Percentiles rank a stretch among this genome's conserved stretches.
Conservation (phyloP, 1,284 basidiomycete genomes). For the Marasmius oreades region DNA sequence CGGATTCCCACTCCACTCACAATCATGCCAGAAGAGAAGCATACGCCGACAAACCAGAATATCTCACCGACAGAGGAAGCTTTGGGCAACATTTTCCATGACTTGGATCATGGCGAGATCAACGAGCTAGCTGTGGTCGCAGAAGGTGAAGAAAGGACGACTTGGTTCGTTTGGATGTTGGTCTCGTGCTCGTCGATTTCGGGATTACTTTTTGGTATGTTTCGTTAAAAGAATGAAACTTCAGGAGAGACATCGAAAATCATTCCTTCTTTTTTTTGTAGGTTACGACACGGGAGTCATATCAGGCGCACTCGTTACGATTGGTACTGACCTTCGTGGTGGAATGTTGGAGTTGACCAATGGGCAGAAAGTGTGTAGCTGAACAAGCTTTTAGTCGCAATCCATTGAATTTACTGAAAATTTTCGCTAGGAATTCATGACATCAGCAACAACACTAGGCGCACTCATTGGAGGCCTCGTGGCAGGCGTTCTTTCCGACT, state of each 20-base stretch:
- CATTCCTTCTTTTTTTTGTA: conserved; percentile 21
- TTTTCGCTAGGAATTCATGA: conserved; percentile 65
- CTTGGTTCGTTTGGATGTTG: conserved; percentile 69
- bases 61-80: conserved; percentile 4
- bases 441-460: conserved; percentile 76
- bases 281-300: conserved; percentile 83
- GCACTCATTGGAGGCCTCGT: conserved; percentile 72
- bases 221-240: background rate
- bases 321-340: conserved; percentile 54
- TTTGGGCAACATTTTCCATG: conserved; percentile 21
- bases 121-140: conserved; percentile 59
- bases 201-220: conserved; percentile 74
- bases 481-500: conserved; percentile 71
- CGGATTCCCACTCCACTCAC: background rate
- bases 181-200: conserved; percentile 67
- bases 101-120: conserved; percentile 46
- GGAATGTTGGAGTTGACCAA: conserved; percentile 56
- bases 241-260: background rate
- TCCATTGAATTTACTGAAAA: conserved; percentile 1
- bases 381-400: background rate
- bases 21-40: conserved; percentile 4
- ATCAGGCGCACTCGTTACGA: conserved; percentile 72
- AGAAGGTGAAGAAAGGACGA: conserved; percentile 69
- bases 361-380: conserved; percentile 57
- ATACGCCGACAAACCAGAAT: background rate